Evolutionary conservation across 1,284 basidiomycete genomes (phyloP).

Genomic region (Cryptococcus jaspeensis): DNA sequence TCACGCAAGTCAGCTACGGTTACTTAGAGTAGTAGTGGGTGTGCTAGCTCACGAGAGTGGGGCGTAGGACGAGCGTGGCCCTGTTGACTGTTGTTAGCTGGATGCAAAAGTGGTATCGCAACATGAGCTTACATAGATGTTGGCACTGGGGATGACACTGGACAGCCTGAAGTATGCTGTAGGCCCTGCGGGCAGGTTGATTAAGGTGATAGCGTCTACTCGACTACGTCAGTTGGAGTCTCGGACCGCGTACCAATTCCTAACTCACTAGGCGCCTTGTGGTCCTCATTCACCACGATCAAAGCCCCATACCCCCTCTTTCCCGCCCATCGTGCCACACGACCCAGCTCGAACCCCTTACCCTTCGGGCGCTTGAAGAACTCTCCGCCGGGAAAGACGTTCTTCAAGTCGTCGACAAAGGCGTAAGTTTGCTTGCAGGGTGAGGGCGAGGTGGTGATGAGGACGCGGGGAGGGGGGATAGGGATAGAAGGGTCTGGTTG

Average conservation of each 20-base stretch:
- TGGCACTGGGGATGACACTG: constrained; percentile 77
- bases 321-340: constrained; percentile 91
- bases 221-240: constrained; percentile 4
- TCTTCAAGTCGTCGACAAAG: constrained; percentile 87
- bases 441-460: constrained; percentile 87
- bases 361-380: constrained; percentile 88
- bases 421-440: constrained; percentile 79
- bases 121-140: constrained; percentile 69
- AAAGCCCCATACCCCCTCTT: constrained; percentile 79
- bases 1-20: constrained; percentile 3
- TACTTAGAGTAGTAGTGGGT: background rate
- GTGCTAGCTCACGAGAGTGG: constrained; percentile 65
- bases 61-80: constrained; percentile 89
- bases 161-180: constrained; percentile 96
- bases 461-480: constrained; percentile 68
- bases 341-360: constrained; percentile 88
- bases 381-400: constrained; percentile 91
- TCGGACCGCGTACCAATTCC: background rate
- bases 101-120: constrained; percentile 44
- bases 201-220: constrained; percentile 84
- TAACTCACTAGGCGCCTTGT: constrained; percentile 79
- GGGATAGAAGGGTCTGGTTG: background rate
- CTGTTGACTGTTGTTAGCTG: constrained; percentile 51
- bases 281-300: constrained; percentile 91
- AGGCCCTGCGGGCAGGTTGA: constrained; percentile 87